Evolutionary conservation across 805 yeast genomes (phyloP).

Genomic region (Suhomyces sp.): DNA sequence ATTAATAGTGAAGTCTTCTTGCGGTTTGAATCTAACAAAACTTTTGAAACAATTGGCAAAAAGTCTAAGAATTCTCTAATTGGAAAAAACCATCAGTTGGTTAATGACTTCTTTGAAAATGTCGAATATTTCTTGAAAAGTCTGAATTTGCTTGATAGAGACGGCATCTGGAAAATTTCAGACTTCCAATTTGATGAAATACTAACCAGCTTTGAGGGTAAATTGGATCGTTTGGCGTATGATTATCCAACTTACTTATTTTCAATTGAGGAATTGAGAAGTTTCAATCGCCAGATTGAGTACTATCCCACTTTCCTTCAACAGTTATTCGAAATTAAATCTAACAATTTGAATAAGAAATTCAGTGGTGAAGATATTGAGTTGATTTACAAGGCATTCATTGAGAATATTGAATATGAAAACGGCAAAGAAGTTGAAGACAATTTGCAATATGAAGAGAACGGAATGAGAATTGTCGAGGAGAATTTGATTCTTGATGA

Average conservation of each 20-base stretch:
- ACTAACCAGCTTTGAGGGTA: constrained; percentile 6
- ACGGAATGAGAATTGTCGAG: not conserved
- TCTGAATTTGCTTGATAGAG: constrained; percentile 5
- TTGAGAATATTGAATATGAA: constrained; percentile 18
- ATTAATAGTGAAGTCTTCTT: constrained; percentile 27
- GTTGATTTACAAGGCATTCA: constrained; percentile 18
- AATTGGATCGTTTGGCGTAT: constrained; percentile 7
- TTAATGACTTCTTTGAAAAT: constrained; percentile 11
- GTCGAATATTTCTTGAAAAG: constrained; percentile 7
- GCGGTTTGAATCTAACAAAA: constrained; percentile 18
- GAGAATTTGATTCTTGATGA: too few relatives aligned
- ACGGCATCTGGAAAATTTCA: constrained; percentile 14
- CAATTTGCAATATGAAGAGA: not conserved
- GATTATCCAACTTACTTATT: constrained; percentile 12
- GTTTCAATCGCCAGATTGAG: constrained; percentile 17
- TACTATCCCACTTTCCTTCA: constrained; percentile 21
- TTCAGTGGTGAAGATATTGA: constrained; percentile 16
- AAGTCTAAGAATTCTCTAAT: constrained; percentile 10
- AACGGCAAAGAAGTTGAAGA: not conserved
- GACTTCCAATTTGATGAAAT: constrained; percentile 13
- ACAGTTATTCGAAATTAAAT: constrained; percentile 16
- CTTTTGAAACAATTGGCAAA: constrained; percentile 8
- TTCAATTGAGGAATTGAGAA: constrained; percentile 14
- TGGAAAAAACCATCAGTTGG: constrained; percentile 14
- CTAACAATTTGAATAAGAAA: constrained; percentile 7